Evolutionary conservation across 2,329 filamentous ascomycete species (phyloP), one percentile per base, ranked within the genome.

Genomic region (Neofusicoccum ribis): DNA sequence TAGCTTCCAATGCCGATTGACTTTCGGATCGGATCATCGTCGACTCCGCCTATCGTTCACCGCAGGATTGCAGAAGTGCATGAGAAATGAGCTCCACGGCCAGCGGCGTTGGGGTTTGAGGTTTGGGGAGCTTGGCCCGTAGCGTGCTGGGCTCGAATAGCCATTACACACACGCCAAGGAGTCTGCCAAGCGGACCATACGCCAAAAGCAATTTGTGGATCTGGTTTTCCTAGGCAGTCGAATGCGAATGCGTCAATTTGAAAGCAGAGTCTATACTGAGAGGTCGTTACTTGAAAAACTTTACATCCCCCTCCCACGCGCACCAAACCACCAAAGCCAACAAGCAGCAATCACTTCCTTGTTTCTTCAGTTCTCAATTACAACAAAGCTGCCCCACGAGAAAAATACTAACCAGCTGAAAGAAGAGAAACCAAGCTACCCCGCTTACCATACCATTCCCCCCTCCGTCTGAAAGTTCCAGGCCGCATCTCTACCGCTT

Each of bases 291-390:
- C 56, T 47, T 60, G 56, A 14, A 60, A 14, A 60, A n/a, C 56
- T 60, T 47, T 46, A 60, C 56, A 60, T 60, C 56, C 43, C 43
- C 15, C 56, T 17, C 12, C 43, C 41, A 36, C 41, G 31, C 17
- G 31, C 27, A 31, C 27, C 27, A 50, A 14, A 51, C 31, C 34
- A 14, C 50, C 50, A 20, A 17, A 7, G 27, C 27, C 31, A 39
- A 17, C 14, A 9, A 41, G 39, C 39, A 36, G 23, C 54, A 14
- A 12, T n/a, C 52, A 27, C 23, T 17, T 47, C 56, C 56, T 47
- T 37, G 56, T 60, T 60, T 47, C 41, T 47, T 47, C 56, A 9
- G 44, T 60, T 60, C 31, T 60, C 43, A 49, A 60, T 60, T 60
- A 60, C 56, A 37, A 60, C 56, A 37, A 37, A 60, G 11, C 56